These are phyloP conservation scores for Aureobasidium lini DNA, from an alignment of 2,329 filamentous ascomycete species.

Conservation along the genomic window DNA sequence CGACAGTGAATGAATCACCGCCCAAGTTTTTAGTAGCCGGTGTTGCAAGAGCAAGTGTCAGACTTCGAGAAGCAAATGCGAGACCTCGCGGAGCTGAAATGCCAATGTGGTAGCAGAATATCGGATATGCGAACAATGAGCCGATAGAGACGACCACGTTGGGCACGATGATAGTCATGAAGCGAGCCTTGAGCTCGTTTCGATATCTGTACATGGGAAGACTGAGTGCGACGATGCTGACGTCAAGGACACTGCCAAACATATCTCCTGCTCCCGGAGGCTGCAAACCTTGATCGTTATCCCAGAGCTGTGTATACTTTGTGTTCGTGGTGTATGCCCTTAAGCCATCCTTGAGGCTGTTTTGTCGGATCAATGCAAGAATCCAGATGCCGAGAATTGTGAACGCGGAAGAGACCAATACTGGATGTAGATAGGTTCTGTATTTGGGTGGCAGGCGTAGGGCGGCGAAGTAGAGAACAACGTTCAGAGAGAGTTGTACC, in stretches of 20 bases:
- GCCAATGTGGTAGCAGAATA: constrained; percentile 47
- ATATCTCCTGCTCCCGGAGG: constrained; percentile 51
- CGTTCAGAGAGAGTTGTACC: constrained; percentile 38
- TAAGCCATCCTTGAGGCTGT: constrained; percentile 37
- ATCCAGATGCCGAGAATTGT: constrained; percentile 49
- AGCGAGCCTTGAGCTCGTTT: constrained; percentile 42
- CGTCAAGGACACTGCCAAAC: constrained; percentile 49
- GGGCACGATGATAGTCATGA: constrained; percentile 48
- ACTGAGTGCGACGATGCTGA: constrained; percentile 51
- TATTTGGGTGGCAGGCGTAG: constrained; percentile 42
- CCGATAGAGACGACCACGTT: constrained; percentile 45
- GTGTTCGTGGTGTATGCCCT: constrained; percentile 45
- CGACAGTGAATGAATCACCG: constrained; percentile 49
- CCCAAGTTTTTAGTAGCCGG: constrained; percentile 51
- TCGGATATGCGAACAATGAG: constrained; percentile 53
- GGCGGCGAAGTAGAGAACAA: constrained; percentile 47
- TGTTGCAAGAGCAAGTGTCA: constrained; percentile 54
- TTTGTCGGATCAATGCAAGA: constrained; percentile 40
- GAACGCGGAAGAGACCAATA: constrained; percentile 48
- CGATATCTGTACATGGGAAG: constrained; percentile 56
- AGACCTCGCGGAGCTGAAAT: constrained; percentile 47
- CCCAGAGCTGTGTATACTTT: constrained; percentile 48
- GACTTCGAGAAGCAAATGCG: constrained; percentile 48
- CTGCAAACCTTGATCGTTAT: constrained; percentile 24
- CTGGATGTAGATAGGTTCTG: constrained; percentile 50